These are phyloP conservation scores for Wallacemonas rigidus DNA, from an alignment of 208 protist genomes.

Conservation along the genomic window DNA sequence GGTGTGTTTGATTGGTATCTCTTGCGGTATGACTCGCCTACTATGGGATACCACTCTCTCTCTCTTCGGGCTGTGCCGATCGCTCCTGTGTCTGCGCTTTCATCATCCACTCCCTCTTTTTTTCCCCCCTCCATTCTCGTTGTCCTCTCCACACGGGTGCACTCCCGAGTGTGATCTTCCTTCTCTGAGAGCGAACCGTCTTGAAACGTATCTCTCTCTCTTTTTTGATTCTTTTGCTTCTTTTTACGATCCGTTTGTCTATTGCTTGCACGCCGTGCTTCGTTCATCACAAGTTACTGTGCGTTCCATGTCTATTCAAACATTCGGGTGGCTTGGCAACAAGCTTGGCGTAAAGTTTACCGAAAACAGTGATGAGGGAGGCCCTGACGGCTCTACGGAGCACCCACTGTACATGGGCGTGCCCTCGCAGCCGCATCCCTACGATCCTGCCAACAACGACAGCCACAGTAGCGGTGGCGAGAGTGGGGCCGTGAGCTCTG, in stretches of 20 bases:
- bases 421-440: constrained; percentile 18
- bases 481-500: background rate
- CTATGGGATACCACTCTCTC: background rate
- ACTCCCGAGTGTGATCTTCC: no score
- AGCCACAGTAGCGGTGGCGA: constrained; percentile 6
- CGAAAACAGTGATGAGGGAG: constrained; percentile 16
- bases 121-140: background rate
- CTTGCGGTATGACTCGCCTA: background rate
- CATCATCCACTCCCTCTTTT: background rate
- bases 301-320: constrained; percentile 61
- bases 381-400: constrained; percentile 9
- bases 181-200: background rate
- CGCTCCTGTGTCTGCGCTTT: background rate
- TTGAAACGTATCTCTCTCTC: background rate
- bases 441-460: constrained; percentile 5
- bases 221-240: background rate
- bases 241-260: background rate
- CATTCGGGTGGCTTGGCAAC: constrained; percentile 71
- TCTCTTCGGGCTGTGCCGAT: background rate
- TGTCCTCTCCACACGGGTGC: background rate
- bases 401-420: background rate
- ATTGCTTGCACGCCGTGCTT: no score
- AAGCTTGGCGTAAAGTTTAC: constrained; percentile 85
- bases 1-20: no score
- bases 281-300: background rate